Evolutionary conservation across 2,329 filamentous ascomycete genomes (phyloP).

Genomic region (Fusarium redolens): DNA sequence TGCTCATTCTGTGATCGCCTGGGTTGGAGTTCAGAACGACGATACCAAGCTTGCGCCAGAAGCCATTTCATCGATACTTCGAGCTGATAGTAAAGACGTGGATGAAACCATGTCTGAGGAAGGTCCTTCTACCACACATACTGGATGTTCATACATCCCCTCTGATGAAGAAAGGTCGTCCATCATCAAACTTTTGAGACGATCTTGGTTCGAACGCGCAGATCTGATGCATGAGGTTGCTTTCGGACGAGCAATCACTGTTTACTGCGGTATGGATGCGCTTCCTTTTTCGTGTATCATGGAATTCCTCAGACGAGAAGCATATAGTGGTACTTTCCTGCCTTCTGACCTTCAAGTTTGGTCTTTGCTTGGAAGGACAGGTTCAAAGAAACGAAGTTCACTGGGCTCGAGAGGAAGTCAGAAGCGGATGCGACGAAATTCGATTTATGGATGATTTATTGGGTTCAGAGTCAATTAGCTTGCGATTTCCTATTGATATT

Average conservation of each 20-base stretch:
- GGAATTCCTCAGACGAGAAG: not conserved
- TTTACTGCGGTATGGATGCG: not conserved
- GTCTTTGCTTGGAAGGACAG: not conserved
- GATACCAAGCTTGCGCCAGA: not conserved
- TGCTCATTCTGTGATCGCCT: not conserved
- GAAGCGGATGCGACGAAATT: not conserved
- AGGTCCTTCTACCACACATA: fast-evolving
- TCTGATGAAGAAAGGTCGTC: fast-evolving
- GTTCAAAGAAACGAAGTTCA: not conserved
- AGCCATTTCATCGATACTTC: not conserved
- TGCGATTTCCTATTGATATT: fast-evolving
- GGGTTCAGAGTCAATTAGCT: fast-evolving
- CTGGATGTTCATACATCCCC: fast-evolving
- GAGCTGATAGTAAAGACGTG: fast-evolving
- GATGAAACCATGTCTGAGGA: not conserved
- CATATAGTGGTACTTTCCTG: not conserved
- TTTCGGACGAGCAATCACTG: not conserved
- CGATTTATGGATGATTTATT: not conserved
- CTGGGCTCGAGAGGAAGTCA: not conserved
- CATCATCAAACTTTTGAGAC: not conserved
- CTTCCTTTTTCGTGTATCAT: not conserved
- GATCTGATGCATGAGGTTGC: not conserved
- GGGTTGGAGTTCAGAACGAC: not conserved
- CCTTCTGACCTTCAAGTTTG: not conserved
- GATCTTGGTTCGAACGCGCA: constrained; percentile 6